phyloP scores from a whole-genome alignment of 306 rosid genomes.

The Lupinus albus region DNA sequence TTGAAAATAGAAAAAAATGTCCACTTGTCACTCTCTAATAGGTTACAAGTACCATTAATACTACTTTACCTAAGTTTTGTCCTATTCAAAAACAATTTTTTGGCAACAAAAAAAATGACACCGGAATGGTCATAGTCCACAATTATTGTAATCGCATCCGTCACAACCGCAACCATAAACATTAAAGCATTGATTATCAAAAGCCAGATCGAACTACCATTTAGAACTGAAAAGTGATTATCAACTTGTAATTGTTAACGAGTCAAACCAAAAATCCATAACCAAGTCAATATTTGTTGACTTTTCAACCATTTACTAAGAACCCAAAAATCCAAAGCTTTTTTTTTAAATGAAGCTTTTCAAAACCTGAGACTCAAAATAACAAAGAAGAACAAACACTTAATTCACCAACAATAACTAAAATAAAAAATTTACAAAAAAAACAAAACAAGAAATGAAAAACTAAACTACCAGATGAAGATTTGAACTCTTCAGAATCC shows the following conservation, averaged over 20 bases:
- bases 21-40: no score
- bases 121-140: no score
- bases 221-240: slow-evolving; percentile 15
- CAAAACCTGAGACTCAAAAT: slow-evolving; percentile 26
- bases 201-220: background rate
- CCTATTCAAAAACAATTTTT: no score
- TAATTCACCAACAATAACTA: slow-evolving; percentile 14
- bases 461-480: slow-evolving; percentile 52
- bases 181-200: background rate
- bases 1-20: no score
- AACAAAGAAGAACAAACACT: slow-evolving; percentile 11
- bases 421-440: background rate
- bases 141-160: no score
- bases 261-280: slow-evolving; percentile 10
- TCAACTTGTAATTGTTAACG: background rate
- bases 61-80: no score
- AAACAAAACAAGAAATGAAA: background rate
- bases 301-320: slow-evolving; percentile 31
- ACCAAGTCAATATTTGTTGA: slow-evolving; percentile 2
- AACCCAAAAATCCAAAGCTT: slow-evolving; percentile 34
- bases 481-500: slow-evolving; percentile 55
- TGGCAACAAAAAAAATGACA: no score
- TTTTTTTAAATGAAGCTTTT: background rate
- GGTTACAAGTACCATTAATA: no score
- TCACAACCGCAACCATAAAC: no score